These are phyloP conservation scores for Neurospora sp. DNA, from an alignment of 495 filamentous ascomycete species.

Conservation along the genomic window DNA sequence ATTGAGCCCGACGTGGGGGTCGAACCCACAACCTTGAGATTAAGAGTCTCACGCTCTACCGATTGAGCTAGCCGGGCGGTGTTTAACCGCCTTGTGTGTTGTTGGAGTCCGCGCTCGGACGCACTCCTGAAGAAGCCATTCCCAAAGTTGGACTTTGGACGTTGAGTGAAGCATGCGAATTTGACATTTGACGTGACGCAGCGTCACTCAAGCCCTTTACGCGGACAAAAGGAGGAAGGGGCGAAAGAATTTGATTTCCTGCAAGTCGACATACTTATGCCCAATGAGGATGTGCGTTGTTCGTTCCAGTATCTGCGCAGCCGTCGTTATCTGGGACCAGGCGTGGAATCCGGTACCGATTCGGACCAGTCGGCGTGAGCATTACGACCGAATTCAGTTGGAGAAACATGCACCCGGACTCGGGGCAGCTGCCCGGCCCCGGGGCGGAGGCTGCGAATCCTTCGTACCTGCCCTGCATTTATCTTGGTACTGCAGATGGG, in stretches of 20 bases:
- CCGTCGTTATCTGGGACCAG: too few species aligned
- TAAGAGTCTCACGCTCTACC: slow-evolving; percentile 70
- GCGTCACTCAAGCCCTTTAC: background rate
- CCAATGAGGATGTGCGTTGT: background rate
- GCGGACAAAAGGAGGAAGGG: too few species aligned
- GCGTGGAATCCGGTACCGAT: too few species aligned
- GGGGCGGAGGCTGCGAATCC: background rate
- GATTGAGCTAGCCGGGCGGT: slow-evolving; percentile 52
- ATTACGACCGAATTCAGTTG: too few species aligned
- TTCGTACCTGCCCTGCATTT: background rate
- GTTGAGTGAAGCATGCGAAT: background rate
- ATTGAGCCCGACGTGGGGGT: background rate
- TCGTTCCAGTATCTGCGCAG: background rate
- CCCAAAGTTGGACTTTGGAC: background rate
- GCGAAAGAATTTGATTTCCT: too few species aligned
- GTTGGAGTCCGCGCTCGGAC: background rate
- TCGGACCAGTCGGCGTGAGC: too few species aligned
- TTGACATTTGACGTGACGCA: background rate
- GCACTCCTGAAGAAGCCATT: background rate
- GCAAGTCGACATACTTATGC: background rate
- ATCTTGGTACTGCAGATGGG: background rate
- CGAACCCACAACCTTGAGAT: slow-evolving; percentile 39
- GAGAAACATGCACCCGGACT: background rate
- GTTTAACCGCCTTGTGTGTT: background rate
- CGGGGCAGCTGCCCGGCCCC: background rate